Conservation (phyloP, 805 yeast species). For the Candida pini region DNA sequence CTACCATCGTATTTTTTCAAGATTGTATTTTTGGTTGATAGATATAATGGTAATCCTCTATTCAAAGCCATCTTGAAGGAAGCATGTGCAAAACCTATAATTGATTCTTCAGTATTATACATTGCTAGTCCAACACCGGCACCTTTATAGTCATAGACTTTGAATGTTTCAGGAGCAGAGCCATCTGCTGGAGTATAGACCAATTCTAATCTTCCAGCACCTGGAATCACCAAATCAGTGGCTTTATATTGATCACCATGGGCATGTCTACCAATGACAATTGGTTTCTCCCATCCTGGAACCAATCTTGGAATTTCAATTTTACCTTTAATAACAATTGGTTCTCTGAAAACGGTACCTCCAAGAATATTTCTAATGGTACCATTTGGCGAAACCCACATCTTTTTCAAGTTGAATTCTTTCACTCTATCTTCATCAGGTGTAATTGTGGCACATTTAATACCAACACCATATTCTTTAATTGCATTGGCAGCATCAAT, state of each 20-base stretch:
- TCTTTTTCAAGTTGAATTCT: constrained; percentile 85
- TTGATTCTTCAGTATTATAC: constrained; percentile 95
- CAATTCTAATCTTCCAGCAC: constrained; percentile 74
- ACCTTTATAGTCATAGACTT: constrained; percentile 63
- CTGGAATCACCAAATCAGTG: constrained; percentile 73
- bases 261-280: constrained; percentile 96
- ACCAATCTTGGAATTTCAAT: constrained; percentile 73
- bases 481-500: constrained; percentile 88
- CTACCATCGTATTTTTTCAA: constrained; percentile 91
- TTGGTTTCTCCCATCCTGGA: constrained; percentile 92
- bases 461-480: constrained; percentile 83
- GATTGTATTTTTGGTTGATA: constrained; percentile 93
- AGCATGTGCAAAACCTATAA: constrained; percentile 85
- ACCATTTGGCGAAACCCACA: constrained; percentile 98
- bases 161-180: constrained; percentile 44
- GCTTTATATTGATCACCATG: constrained; percentile 97
- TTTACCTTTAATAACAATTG: constrained; percentile 60
- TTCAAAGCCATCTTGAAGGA: constrained; percentile 84
- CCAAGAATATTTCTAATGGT: constrained; percentile 93
- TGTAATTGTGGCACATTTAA: constrained; percentile 98
- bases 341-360: constrained; percentile 96
- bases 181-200: constrained; percentile 72
- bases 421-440: constrained; percentile 94
- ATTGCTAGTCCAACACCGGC: constrained; percentile 85
- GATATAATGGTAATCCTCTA: constrained; percentile 72